Base-by-base conservation (phyloP, 2,329 filamentous ascomycete species). In the Epichloe festucae region DNA sequence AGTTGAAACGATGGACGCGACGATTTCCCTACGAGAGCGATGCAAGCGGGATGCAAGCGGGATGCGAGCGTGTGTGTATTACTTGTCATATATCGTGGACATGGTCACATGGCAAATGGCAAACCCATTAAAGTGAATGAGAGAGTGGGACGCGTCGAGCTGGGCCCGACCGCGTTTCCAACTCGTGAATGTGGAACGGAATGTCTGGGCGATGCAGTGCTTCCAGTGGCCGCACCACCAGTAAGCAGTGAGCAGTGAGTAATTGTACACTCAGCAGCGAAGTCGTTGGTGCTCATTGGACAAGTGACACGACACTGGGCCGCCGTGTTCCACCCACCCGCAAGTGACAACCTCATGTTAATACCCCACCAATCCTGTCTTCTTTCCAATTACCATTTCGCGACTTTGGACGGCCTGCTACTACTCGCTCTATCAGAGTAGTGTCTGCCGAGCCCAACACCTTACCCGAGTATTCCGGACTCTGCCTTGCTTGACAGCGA, bases 271-370 rank as follows among this genome's bases (percentile, higher is more conserved):
- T 31, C 27, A 31, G 27, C 57, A 56, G 39, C 46, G 38, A 21
- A 21, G 15, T 27, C 34, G 48, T 19, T 45, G 55, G 55, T 53
- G 57, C 49, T 53, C 48, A 27, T 27, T 27, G 23, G 23, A 3
- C 23, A 27, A 27, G 7, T 7, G 2, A 27, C 23, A 3, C 27
- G 1, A 31, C 27, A 31, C 27, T 3, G 27, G 7, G 27, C 6
- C 27, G 19, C 23, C 27, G 7, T 31, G 27, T 31, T 31, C 27
- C 27, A 31, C 7, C 27, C 27, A 31, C 27, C 27, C 27, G 27
- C 27, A 40, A 21, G 27, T 31, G 27, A 41, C 39, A 46, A 46
- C 43, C 27, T 42, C 36, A 36, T 8, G 6, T 27, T 48, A 23
- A 4, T 6, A n/a, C 31, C 35, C 36, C 39, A 44, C 34, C 40